Percentiles rank a stretch among this genome's conserved stretches.
These are phyloP conservation scores for Triticum urartu DNA, from an alignment of 176 grass and related monocot genomes.

Conservation along the genomic window DNA sequence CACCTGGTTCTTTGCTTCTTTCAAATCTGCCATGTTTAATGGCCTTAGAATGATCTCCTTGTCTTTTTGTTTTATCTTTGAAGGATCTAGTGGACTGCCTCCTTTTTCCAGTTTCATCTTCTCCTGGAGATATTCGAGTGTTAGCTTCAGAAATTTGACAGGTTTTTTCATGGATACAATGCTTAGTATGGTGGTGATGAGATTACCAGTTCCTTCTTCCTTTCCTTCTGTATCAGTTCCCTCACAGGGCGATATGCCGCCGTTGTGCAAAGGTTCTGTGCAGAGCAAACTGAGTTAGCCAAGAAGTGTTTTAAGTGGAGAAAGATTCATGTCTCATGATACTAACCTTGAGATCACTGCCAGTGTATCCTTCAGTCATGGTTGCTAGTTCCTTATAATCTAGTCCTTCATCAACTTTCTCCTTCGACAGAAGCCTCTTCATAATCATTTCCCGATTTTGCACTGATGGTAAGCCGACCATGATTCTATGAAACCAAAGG, in stretches of 20 bases:
- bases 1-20: slow-evolving; percentile 93
- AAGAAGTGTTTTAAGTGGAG: not conserved
- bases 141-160: not conserved
- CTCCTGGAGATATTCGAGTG: slow-evolving; percentile 39
- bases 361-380: slow-evolving; percentile 93
- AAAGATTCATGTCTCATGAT: slow-evolving; percentile 24
- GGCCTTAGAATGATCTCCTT: slow-evolving; percentile 54
- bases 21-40: slow-evolving; percentile 80
- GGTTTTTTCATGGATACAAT: not conserved
- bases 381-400: slow-evolving; percentile 79
- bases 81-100: slow-evolving; percentile 30
- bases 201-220: slow-evolving; percentile 82
- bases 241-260: slow-evolving; percentile 90
- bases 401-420: slow-evolving; percentile 62
- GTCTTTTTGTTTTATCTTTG: slow-evolving; percentile 44
- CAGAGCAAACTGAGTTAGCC: not conserved
- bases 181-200: not conserved
- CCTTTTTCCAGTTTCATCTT: slow-evolving; percentile 43
- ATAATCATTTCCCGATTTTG: slow-evolving; percentile 79
- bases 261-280: slow-evolving; percentile 83
- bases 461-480: slow-evolving; percentile 77
- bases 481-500: slow-evolving; percentile 64
- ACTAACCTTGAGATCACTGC: slow-evolving; percentile 92
- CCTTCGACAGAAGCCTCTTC: slow-evolving; percentile 75
- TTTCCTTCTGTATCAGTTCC: slow-evolving; percentile 88